Evolutionary conservation across 768 basidiomycete genomes (phyloP), one percentile per base, ranked within the genome.

Genomic region (Kwoniella heveanensis): DNA sequence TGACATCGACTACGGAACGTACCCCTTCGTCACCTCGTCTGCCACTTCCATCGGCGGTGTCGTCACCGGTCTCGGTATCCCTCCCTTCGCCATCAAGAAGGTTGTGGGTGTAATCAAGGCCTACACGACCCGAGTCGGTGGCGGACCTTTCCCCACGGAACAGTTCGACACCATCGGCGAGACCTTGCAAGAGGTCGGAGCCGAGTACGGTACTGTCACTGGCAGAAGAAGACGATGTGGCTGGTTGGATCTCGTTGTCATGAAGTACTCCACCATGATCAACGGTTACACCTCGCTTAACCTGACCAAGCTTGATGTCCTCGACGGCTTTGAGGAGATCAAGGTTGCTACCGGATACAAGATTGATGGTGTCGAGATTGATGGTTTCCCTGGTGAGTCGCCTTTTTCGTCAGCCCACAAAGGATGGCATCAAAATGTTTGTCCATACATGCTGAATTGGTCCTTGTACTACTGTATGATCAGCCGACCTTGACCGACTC

Each of bases 111-210:
- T 99, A 63, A 84, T 97, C 77, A 99, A 98, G 80, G 96, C 96
- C 0, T 99, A 99, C 80, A 98, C 96, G 19, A 98, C 96, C 1
- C 86, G 96, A 26, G 96, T 99, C 24, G 96, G 96, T n/a, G 91
- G 92, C 39, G 96, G 96, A 0, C 96, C 96, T 2, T 98, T 99
- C 85, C 93, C 96, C 8, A 92, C 91, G 0, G 96, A 99, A 80
- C 91, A 92, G 78, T 85, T 96, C 60, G 89, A 93, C 80, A 90
- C 88, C 26, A 79, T 88, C 44, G 96, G 96, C 12, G 84, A 85
- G 21, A 91, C 92, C 71, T 82, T 99, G 19, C 96, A 98, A 83
- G 91, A 94, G 80, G 88, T 97, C 8, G 96, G 96, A 5, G 85
- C 84, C 50, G 96, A 99, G 79, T 96, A 85, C 68, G 96, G 96